Conservation (phyloP, 495 filamentous ascomycete species). For the Haplographium delicatum region DNA sequence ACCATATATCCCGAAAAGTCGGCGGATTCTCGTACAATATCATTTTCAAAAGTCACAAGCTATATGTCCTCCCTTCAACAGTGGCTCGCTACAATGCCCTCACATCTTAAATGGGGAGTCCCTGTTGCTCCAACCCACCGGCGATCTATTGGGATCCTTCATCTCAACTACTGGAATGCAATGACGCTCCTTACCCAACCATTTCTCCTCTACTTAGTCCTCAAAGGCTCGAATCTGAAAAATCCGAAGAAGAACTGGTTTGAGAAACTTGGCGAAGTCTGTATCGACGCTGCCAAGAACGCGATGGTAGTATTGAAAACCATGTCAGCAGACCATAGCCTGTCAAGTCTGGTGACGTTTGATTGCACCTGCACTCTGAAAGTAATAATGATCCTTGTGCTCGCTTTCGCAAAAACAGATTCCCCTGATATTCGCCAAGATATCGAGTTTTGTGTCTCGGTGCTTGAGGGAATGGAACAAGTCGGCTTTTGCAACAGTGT, state of each 20-base stretch:
- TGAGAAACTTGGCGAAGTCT: constrained; percentile 24
- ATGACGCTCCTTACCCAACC: constrained; percentile 26
- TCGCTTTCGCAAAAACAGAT: constrained; percentile 13
- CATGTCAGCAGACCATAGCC: constrained; percentile 22
- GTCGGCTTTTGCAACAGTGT: constrained; percentile 11
- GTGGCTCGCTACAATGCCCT: constrained; percentile 26
- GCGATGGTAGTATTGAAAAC: constrained; percentile 23
- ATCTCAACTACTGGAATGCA: constrained; percentile 29
- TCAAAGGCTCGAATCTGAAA: constrained; percentile 15
- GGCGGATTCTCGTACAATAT: constrained; percentile 11
- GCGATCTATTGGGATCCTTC: constrained; percentile 27
- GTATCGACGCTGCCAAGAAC: constrained; percentile 28
- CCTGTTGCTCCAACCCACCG: constrained; percentile 27
- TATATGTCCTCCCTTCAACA: constrained; percentile 24
- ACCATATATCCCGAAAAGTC: constrained; percentile 25
- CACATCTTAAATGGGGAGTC: constrained; percentile 27
- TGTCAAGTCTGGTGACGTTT: constrained; percentile 27
- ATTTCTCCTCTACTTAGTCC: constrained; percentile 28
- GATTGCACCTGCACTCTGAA: constrained; percentile 26
- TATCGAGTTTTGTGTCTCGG: constrained; percentile 1
- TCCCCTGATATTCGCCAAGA: constrained; percentile 1
- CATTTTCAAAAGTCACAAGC: constrained; percentile 24
- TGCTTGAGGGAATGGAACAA: constrained; percentile 12
- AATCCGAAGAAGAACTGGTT: constrained; percentile 26
- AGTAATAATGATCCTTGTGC: constrained; percentile 26